Base-by-base conservation (phyloP, 1,284 basidiomycete genomes). In the Trichosporon sp. region DNA sequence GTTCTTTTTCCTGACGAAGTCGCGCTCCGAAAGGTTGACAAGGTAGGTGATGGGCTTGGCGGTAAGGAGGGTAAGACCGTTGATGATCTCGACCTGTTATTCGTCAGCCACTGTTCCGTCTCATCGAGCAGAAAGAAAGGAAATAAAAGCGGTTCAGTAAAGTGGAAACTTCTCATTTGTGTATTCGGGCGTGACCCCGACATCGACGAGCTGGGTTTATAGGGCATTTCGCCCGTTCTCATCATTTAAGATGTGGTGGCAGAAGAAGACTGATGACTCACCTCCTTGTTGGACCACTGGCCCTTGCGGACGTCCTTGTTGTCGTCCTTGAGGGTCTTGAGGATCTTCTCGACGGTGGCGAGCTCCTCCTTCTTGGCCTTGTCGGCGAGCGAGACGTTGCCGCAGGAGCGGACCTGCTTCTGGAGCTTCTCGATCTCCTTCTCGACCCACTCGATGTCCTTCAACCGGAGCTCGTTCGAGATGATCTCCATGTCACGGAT, bases 371-470 rank as follows among this genome's bases (percentile, higher is more conserved):
- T 97, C 86, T 87, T 93, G 38, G 94, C 94, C 85, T 92, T 98
- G 85, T 97, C 96, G 1, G 94, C 95, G 75, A 99, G 86, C 79
- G 89, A 92, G 69, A 84, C 89, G 79, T 86, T 93, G 12, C 92
- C 92, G 44, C 95, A 86, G 64, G 74, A 75, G 68, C 75, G 77
- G 31, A 74, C 88, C 51, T 83, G 80, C 84, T 90, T 92, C 84
- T 92, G 93, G 72, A 93, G 82, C 60, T 84, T 85, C 0, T 98
- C 96, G 38, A 98, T 83, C 65, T 89, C 86, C 85, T 98, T 98
- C 84, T 98, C 92, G 13, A 93, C 90, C 97, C 97, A 99, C 80
- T 99, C 97, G 74, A 97, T 97, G 83, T 99, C 97, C 86, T 99
- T 99, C 68, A 99, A 85, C 64, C 95, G 87, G 44, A 98, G 85